A percentile compares a stretch with the other conserved stretches of the same genome.
Conservation (phyloP, 208 protist species). For the Blastocrithidia nonstop region DNA sequence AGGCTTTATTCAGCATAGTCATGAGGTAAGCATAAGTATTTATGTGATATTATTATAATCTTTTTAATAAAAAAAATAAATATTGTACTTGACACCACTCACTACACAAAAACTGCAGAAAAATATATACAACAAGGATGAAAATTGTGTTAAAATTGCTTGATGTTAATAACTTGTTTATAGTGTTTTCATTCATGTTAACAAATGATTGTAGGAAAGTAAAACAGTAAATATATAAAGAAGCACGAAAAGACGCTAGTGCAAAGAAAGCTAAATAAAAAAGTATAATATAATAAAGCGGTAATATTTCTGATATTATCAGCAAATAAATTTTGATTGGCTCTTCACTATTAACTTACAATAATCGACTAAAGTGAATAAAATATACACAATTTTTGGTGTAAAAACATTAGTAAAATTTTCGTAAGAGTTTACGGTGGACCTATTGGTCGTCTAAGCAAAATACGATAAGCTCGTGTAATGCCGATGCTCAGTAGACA, state of each 20-base stretch:
- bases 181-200: no score
- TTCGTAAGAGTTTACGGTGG: slow-evolving; percentile 28
- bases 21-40: slow-evolving; percentile 6
- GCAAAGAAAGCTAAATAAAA: neutral
- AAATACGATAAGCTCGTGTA: slow-evolving; percentile 66
- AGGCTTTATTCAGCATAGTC: neutral
- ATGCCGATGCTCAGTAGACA: slow-evolving; percentile 70
- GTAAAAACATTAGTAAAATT: neutral
- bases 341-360: neutral
- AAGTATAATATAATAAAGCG: neutral
- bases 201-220: neutral
- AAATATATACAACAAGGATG: no score
- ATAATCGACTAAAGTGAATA: neutral
- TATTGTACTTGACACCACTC: no score
- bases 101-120: no score
- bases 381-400: neutral
- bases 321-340: neutral
- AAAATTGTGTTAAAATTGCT: no score
- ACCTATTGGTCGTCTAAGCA: slow-evolving; percentile 62
- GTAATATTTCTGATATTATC: neutral
- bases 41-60: neutral
- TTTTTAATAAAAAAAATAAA: no score
- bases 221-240: slow-evolving; percentile 1
- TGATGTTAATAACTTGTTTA: no score
- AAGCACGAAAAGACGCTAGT: neutral